phyloP scores from a whole-genome alignment of 352 stramenopile species.

The Globisporangium echinulatum region DNA sequence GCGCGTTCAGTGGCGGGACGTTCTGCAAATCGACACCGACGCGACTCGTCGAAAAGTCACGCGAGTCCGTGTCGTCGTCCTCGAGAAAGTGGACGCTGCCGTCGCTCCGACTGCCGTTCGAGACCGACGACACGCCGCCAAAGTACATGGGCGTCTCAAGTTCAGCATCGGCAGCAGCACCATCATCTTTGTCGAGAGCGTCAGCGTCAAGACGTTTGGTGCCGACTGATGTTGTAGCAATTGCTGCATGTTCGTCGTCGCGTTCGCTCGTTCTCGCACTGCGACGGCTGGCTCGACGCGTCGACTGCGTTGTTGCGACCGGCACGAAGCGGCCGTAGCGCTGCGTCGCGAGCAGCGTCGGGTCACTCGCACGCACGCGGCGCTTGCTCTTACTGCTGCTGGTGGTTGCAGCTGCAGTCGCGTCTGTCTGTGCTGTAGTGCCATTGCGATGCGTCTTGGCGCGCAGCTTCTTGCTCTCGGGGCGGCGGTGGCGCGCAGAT shows the following conservation, averaged over 20 bases:
- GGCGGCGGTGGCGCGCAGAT: background rate
- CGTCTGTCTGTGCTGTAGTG: background rate
- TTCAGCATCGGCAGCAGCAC: background rate
- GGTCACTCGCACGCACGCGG: background rate
- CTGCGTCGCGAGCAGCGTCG: slow-evolving; percentile 28
- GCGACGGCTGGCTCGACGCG: background rate
- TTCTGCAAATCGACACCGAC: slow-evolving; percentile 23
- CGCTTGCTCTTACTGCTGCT: background rate
- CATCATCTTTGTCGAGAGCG: background rate
- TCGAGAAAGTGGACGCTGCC: slow-evolving; percentile 61
- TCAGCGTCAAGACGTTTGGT: too few relatives aligned
- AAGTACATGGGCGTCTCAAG: slow-evolving; percentile 28
- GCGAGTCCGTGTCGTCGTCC: slow-evolving; percentile 32
- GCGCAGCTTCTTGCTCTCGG: slow-evolving; percentile 2
- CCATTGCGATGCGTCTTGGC: background rate
- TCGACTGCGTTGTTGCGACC: background rate
- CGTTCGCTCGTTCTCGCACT: background rate
- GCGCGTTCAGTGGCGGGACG: slow-evolving; percentile 1
- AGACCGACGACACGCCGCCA: slow-evolving; percentile 66
- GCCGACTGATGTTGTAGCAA: too few relatives aligned
- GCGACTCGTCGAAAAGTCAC: slow-evolving; percentile 35
- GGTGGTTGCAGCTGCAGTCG: background rate
- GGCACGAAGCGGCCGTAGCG: slow-evolving; percentile 36
- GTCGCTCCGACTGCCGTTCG: slow-evolving; percentile 43
- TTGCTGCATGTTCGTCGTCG: background rate